Conservation (phyloP, 345 rosid species). For the Psidium guajava region DNA sequence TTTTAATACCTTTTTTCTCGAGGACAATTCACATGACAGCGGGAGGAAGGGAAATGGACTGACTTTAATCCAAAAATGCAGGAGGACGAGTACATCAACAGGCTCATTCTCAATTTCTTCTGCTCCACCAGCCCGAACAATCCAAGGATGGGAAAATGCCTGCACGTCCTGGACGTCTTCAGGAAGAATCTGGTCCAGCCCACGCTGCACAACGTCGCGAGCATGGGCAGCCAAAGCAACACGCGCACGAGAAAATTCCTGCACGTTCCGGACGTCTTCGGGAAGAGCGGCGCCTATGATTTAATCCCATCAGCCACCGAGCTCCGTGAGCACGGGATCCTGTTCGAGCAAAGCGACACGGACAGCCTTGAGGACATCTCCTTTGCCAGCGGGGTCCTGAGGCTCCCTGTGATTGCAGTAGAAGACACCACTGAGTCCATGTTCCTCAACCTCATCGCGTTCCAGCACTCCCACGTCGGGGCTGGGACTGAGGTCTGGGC, state of each 20-base stretch:
- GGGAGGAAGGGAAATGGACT: too few species aligned
- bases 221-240: background rate
- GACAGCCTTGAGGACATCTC: background rate
- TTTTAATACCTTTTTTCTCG: too few species aligned
- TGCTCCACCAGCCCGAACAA: background rate
- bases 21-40: too few species aligned
- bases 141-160: slow-evolving; percentile 13
- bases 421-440: background rate
- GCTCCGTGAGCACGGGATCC: background rate
- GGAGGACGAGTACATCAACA: background rate
- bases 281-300: background rate
- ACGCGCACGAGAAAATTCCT: background rate
- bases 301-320: background rate
- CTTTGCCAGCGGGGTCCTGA: background rate
- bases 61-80: background rate
- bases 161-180: slow-evolving; percentile 32
- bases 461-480: slow-evolving; percentile 14
- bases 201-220: background rate
- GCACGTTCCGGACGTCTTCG: slow-evolving; percentile 1
- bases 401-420: background rate
- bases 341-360: background rate
- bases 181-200: slow-evolving; percentile 15
- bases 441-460: slow-evolving; percentile 7
- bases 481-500: background rate
- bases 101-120: background rate